A percentile compares a stretch with the other conserved stretches of the same genome.
phyloP scores from a whole-genome alignment of 768 basidiomycete genomes.

The Rhizopogon roseolus region DNA sequence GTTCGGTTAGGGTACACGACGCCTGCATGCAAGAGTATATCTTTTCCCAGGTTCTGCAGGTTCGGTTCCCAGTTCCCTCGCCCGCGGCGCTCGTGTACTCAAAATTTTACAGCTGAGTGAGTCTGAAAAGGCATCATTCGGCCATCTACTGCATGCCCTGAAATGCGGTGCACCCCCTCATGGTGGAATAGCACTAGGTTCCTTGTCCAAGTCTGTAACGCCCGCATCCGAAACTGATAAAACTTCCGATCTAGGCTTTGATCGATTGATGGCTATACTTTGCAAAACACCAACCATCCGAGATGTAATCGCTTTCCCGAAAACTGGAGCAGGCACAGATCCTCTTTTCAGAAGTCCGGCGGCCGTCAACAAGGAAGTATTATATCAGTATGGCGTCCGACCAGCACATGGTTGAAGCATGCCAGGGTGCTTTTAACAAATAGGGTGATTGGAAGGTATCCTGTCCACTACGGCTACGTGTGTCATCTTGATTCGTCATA shows the following conservation, averaged over 20 bases:
- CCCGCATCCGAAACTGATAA: constrained; percentile 8
- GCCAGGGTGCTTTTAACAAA: constrained; percentile 1
- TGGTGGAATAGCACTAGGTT: constrained; percentile 90
- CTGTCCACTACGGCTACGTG: not conserved
- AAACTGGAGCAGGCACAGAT: constrained; percentile 80
- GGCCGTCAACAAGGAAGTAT: constrained; percentile 40
- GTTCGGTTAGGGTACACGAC: constrained; percentile 91
- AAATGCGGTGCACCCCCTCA: constrained; percentile 92
- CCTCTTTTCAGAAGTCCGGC: constrained; percentile 88
- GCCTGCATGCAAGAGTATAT: constrained; percentile 82
- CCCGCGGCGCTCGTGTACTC: constrained; percentile 6
- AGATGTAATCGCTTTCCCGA: constrained; percentile 97
- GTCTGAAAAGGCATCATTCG: constrained; percentile 69
- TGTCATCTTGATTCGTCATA: not conserved
- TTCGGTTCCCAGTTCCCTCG: constrained; percentile 25
- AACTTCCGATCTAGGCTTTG: constrained; percentile 59
- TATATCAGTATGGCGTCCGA: constrained; percentile 64
- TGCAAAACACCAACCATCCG: constrained; percentile 85
- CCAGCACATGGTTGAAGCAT: constrained; percentile 13
- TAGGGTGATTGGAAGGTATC: not conserved
- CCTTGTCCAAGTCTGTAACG: constrained; percentile 17
- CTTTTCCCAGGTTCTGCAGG: constrained; percentile 73
- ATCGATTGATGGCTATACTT: constrained; percentile 88
- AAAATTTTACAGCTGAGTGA: constrained; percentile 56
- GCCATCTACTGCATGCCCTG: constrained; percentile 83